Evolutionary conservation across 2,329 filamentous ascomycete species (phyloP).

Genomic region (Dothistroma septosporum): DNA sequence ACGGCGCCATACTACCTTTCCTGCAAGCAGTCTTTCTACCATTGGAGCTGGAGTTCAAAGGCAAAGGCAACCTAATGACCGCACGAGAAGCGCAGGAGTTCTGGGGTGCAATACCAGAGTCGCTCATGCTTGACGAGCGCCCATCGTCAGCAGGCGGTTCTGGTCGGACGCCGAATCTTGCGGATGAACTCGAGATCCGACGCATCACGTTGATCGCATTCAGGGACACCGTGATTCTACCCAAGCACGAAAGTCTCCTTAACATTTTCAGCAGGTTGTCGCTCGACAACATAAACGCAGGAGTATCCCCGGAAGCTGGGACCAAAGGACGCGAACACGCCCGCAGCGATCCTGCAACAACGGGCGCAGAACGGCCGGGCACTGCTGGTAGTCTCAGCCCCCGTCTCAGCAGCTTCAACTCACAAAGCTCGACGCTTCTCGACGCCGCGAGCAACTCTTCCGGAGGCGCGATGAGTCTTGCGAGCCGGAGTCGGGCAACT

Average conservation of each 20-base stretch:
- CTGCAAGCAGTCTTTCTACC: slow-evolving; percentile 94
- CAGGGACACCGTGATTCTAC: slow-evolving; percentile 81
- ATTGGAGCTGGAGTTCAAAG: slow-evolving; percentile 87
- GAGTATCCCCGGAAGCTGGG: slow-evolving; percentile 35
- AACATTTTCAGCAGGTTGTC: slow-evolving; percentile 84
- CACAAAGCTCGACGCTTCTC: slow-evolving; percentile 73
- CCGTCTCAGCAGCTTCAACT: slow-evolving; percentile 72
- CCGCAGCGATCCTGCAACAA: slow-evolving; percentile 31
- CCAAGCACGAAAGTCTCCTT: slow-evolving; percentile 83
- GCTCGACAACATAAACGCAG: slow-evolving; percentile 64
- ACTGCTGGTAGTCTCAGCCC: slow-evolving; percentile 74
- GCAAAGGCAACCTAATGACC: slow-evolving; percentile 73
- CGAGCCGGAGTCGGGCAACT: slow-evolving; percentile 70
- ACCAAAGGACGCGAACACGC: slow-evolving; percentile 28
- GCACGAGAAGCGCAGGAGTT: slow-evolving; percentile 79
- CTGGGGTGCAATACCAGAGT: slow-evolving; percentile 67
- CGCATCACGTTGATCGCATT: slow-evolving; percentile 82
- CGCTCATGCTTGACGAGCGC: slow-evolving; percentile 39
- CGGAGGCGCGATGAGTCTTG: slow-evolving; percentile 40
- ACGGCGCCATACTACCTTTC: slow-evolving; percentile 85
- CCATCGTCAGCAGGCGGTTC: slow-evolving; percentile 40
- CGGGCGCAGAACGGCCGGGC: slow-evolving; percentile 41
- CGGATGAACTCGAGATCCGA: slow-evolving; percentile 74
- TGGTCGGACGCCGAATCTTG: slow-evolving; percentile 38
- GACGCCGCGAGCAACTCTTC: slow-evolving; percentile 53